Evolutionary conservation across 371 early-diverging fungal genomes (phyloP), one percentile per base, ranked within the genome.

Genomic region (Mucor lusitanicus): DNA sequence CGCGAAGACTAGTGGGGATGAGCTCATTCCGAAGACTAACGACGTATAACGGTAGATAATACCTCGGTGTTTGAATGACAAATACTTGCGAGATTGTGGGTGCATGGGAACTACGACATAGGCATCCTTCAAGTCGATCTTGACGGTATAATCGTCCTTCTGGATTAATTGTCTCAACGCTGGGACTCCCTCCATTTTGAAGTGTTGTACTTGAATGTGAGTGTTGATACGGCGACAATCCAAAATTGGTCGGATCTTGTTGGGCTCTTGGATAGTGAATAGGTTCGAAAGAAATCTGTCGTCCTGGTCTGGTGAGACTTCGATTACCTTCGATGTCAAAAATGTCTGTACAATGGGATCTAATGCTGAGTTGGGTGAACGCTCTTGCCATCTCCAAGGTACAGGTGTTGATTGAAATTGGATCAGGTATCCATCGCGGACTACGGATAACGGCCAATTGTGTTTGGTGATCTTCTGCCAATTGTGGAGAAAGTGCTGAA

Each of bases 121-220:
- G 0, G 66, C 70, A 62, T 42, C n/a, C 46, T 35, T 37, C 28
- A 25, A 27, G n/a, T 63, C 63, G 2, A 68, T 21, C 53, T 68
- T 68, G 37, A 48, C 35, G 0, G 61, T 42, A 33, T 15, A 67
- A 44, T 61, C 67, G 42, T 53, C 33, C 23, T 30, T 27, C 13
- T 70, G 62, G 0, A 61, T 64, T 3, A 70, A 0, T n/a, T 70
- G 61, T 17, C 65, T 17, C 11, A 42, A 42, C 3, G 44, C 44
- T 4, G 44, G 44, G 2, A 48, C 33, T 30, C 65, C 70, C 32
- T 70, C 70, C 70, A 70, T 70, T 40, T 70, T 70, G 66, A 65
- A 70, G 33, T 70, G 65, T 28, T 64, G 48, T 3, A 46, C 27
- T 28, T 70, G 65, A 3, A 70, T 9, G 28, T 42, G 65, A 4